Evolutionary conservation across 1,284 basidiomycete species (phyloP).

Genomic region (Leccinum subrobustum): DNA sequence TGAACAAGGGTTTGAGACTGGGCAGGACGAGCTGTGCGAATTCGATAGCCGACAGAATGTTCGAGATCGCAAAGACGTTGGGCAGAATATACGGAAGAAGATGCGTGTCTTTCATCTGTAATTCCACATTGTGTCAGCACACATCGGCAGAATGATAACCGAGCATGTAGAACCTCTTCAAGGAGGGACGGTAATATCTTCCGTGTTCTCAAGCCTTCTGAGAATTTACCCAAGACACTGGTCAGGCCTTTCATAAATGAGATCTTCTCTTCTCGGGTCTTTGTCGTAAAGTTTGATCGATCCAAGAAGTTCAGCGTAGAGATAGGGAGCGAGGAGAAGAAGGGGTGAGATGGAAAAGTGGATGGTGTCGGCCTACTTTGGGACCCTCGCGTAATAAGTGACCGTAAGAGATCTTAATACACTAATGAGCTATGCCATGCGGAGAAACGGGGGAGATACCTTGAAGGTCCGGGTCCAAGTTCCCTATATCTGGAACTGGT

Average conservation of each 20-base stretch:
- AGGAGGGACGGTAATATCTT: slow-evolving; percentile 95
- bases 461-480: slow-evolving; percentile 68
- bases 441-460: slow-evolving; percentile 38
- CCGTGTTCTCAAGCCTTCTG: slow-evolving; percentile 80
- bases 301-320: slow-evolving; percentile 97
- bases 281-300: slow-evolving; percentile 91
- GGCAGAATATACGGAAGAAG: slow-evolving; percentile 96
- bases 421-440: slow-evolving; percentile 8
- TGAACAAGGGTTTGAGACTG: slow-evolving; percentile 88
- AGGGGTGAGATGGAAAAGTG: slow-evolving; percentile 78
- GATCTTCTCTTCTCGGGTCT: slow-evolving; percentile 93
- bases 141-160: neutral
- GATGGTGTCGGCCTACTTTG: slow-evolving; percentile 73
- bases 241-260: slow-evolving; percentile 93
- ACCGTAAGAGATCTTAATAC: slow-evolving; percentile 72
- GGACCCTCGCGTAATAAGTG: slow-evolving; percentile 79
- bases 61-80: slow-evolving; percentile 93
- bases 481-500: slow-evolving; percentile 56
- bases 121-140: slow-evolving; percentile 12
- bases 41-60: slow-evolving; percentile 73
- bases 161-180: slow-evolving; percentile 68
- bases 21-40: slow-evolving; percentile 85
- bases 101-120: slow-evolving; percentile 89
- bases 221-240: slow-evolving; percentile 82
- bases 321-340: slow-evolving; percentile 97